Conservation (phyloP, 2,329 filamentous ascomycete genomes). For the Xenoacremonium recifei region DNA sequence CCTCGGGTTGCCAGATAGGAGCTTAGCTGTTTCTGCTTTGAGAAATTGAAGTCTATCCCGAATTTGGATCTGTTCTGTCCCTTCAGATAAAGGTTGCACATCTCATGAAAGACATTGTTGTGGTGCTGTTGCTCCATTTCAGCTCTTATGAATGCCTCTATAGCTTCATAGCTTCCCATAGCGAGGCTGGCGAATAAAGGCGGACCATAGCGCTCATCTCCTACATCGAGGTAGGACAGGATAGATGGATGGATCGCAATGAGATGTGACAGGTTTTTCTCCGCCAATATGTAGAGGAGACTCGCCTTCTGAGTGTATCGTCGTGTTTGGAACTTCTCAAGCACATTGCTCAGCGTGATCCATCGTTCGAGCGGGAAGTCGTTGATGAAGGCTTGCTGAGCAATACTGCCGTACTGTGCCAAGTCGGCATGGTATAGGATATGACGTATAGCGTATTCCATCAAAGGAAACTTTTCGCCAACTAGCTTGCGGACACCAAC, state of each 20-base stretch:
- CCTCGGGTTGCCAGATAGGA: constrained; percentile 35
- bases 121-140: not conserved
- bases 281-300: constrained; percentile 13
- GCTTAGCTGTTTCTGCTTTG: not conserved
- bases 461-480: constrained; percentile 9
- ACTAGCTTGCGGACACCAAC: not conserved
- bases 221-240: fast-evolving
- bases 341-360: constrained; percentile 2
- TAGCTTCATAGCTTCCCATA: not conserved
- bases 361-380: constrained; percentile 1
- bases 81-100: not conserved
- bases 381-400: not conserved
- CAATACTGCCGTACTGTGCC: not conserved
- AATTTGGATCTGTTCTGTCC: not conserved
- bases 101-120: not conserved
- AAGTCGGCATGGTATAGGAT: constrained; percentile 13
- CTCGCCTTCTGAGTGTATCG: not conserved
- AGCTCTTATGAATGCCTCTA: not conserved
- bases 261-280: constrained; percentile 3
- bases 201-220: constrained; percentile 2
- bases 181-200: constrained; percentile 15
- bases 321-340: not conserved
- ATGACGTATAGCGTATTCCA: constrained; percentile 9
- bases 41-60: constrained; percentile 3
- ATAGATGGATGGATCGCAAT: not conserved